These are phyloP conservation scores for Leccinum incarnatum DNA, from an alignment of 768 basidiomycete genomes.

Conservation along the genomic window DNA sequence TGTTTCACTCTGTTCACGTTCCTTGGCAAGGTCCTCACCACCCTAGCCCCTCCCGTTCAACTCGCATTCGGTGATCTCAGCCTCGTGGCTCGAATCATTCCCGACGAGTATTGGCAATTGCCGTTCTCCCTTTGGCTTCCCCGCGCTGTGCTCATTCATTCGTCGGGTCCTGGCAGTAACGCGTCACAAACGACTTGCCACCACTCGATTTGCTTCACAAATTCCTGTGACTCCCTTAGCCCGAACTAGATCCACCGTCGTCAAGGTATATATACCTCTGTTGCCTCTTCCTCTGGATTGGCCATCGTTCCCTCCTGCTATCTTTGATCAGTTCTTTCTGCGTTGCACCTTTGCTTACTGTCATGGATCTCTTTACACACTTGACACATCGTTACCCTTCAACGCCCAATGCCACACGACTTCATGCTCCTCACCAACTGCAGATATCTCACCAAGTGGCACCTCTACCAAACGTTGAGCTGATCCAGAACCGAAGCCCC, in stretches of 20 bases:
- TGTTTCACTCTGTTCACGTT: conserved; percentile 11
- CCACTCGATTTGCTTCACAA: not conserved
- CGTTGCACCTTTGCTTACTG: not conserved
- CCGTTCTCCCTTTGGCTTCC: conserved; percentile 6
- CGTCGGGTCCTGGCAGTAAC: conserved; percentile 4
- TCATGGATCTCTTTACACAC: conserved; percentile 16
- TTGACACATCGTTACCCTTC: conserved; percentile 18
- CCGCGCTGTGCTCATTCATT: conserved; percentile 6
- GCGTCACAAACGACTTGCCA: conserved; percentile 5
- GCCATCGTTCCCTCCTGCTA: conserved; percentile 1
- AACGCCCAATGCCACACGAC: not conserved
- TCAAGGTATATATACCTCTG: conserved; percentile 17
- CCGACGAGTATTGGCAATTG: not conserved
- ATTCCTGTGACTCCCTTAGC: not conserved
- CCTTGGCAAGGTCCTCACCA: conserved; percentile 9
- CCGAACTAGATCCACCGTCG: not conserved
- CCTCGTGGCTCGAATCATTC: conserved; percentile 14
- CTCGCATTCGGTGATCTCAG: conserved; percentile 4
- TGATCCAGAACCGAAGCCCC: not conserved
- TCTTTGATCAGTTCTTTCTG: not conserved
- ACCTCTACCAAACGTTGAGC: not conserved
- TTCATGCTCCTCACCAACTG: conserved; percentile 3
- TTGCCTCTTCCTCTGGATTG: not conserved
- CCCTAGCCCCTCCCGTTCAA: not conserved
- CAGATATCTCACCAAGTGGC: not conserved